Conservation (phyloP, 2,329 filamentous ascomycete species). For the Cladosporium cucumerinum region DNA sequence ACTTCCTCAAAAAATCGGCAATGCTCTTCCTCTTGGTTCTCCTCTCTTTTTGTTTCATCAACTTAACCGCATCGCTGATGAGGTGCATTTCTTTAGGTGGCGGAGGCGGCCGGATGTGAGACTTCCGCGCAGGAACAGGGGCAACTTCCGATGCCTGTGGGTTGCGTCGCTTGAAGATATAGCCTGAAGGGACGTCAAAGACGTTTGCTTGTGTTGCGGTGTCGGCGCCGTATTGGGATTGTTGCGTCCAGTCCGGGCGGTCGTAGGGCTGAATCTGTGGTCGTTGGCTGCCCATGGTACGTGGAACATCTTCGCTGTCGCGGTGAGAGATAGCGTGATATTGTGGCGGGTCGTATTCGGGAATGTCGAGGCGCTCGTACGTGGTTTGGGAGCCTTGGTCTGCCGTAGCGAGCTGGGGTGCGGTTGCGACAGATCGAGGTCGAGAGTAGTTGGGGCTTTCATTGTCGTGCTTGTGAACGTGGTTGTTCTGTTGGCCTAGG, state of each 20-base stretch:
- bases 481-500: neutral
- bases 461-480: neutral
- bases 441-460: neutral
- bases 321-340: constrained; percentile 9
- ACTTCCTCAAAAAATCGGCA: constrained; percentile 23
- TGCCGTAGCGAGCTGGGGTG: neutral
- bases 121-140: neutral
- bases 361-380: constrained; percentile 15
- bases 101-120: neutral
- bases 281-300: neutral
- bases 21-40: constrained; percentile 20
- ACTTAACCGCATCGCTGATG: constrained; percentile 28
- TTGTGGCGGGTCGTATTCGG: constrained; percentile 9
- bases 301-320: neutral
- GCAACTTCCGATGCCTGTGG: neutral
- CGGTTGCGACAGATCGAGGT: neutral
- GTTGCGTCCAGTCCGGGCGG: constrained; percentile 27
- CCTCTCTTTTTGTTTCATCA: constrained; percentile 26
- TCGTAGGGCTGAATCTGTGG: constrained; percentile 18
- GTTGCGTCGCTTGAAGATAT: constrained; percentile 14
- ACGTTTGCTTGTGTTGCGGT: neutral
- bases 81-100: constrained; percentile 19
- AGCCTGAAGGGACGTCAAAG: constrained; percentile 6
- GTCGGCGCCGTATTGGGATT: constrained; percentile 23
- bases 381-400: constrained; percentile 14